Conservation (phyloP, 371 early-diverging fungal genomes). For the Saksenaea vasiformis region DNA sequence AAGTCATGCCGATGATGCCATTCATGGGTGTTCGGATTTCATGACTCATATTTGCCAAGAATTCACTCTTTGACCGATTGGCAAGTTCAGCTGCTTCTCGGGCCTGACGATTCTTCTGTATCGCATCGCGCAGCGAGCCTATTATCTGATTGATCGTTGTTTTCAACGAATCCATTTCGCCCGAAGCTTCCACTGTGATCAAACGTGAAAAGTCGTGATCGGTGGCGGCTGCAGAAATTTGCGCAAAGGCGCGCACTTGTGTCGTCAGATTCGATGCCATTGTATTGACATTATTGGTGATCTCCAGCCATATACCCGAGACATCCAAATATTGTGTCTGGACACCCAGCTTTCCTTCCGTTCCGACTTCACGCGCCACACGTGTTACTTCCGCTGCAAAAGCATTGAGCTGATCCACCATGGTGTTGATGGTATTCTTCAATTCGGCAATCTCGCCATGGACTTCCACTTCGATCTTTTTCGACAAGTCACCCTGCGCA, state of each 20-base stretch:
- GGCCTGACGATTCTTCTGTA: constrained; percentile 63
- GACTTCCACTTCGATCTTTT: constrained; percentile 29
- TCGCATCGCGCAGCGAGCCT: constrained; percentile 59
- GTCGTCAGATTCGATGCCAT: constrained; percentile 52
- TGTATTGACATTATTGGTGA: constrained; percentile 50
- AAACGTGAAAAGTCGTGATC: constrained; percentile 60
- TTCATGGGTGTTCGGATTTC: constrained; percentile 62
- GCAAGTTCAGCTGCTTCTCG: constrained; percentile 46
- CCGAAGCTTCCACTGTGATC: constrained; percentile 66
- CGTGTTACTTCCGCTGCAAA: constrained; percentile 48
- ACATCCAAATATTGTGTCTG: constrained; percentile 44
- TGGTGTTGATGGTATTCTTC: constrained; percentile 43
- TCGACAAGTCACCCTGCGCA: constrained; percentile 51
- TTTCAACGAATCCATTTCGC: constrained; percentile 72
- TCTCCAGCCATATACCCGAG: constrained; percentile 51
- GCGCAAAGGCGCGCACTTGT: constrained; percentile 60
- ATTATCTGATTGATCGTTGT: constrained; percentile 74
- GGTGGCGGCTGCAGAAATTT: constrained; percentile 56
- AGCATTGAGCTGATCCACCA: constrained; percentile 48
- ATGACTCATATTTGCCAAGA: constrained; percentile 71
- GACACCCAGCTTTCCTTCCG: constrained; percentile 47
- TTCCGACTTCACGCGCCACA: constrained; percentile 50
- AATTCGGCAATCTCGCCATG: constrained; percentile 43
- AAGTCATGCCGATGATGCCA: constrained; percentile 68
- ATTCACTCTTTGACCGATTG: constrained; percentile 68